A percentile compares a stretch with the other conserved stretches of the same genome.
Evolutionary conservation across 1,139 yeast species (phyloP).

Genomic region (Eremothecium cymbalariae): DNA sequence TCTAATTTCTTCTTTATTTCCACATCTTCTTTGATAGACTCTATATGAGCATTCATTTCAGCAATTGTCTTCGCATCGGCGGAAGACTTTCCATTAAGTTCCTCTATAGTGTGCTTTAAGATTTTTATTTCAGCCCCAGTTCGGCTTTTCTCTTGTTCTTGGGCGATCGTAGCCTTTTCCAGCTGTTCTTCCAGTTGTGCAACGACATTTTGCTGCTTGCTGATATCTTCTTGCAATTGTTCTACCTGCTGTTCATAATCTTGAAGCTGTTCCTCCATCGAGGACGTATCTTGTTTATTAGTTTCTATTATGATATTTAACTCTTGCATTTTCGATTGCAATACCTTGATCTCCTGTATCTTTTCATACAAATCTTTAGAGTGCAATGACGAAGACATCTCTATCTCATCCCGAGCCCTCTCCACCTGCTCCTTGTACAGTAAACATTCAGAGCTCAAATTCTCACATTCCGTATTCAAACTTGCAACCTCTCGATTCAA

Average conservation of each 20-base stretch:
- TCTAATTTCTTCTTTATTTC: conserved; percentile 35
- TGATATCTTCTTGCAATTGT: conserved; percentile 17
- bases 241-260: conserved; percentile 18
- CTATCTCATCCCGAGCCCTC: conserved; percentile 21
- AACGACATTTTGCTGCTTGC: conserved; percentile 22
- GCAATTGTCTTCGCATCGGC: conserved; percentile 12
- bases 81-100: conserved; percentile 14
- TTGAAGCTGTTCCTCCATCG: conserved; percentile 25
- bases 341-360: conserved; percentile 7
- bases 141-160: conserved; percentile 13
- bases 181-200: conserved; percentile 21
- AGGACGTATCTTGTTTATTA: conserved; percentile 23
- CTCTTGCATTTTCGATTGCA: conserved; percentile 26
- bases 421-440: conserved; percentile 18
- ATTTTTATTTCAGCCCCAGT: conserved; percentile 19
- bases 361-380: conserved; percentile 18
- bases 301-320: conserved; percentile 22
- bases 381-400: conserved; percentile 17
- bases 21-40: conserved; percentile 19
- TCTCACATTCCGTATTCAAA: conserved; percentile 61
- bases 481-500: conserved; percentile 48
- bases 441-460: conserved; percentile 40
- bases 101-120: conserved; percentile 21
- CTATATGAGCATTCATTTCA: conserved; percentile 14
- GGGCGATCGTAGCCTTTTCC: conserved; percentile 12